phyloP scores from a whole-genome alignment of 2,329 filamentous ascomycete species.

The Nemania diffusa region DNA sequence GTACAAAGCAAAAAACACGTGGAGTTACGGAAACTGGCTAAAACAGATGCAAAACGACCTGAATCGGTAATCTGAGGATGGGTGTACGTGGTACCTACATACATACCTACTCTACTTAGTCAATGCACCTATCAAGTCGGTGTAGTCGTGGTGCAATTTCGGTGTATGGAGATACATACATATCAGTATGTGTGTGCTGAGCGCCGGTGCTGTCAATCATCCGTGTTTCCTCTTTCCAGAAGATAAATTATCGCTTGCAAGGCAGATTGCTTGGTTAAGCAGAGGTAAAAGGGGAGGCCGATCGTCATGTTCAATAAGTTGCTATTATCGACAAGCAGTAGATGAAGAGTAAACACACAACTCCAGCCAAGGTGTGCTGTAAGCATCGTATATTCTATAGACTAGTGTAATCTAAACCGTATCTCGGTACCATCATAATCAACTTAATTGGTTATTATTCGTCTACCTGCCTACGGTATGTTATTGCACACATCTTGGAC shows the following conservation, averaged over 20 bases:
- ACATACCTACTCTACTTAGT: conserved; percentile 9
- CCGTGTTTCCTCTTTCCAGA: conserved; percentile 5
- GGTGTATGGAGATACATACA: conserved; percentile 7
- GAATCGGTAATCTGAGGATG: not conserved
- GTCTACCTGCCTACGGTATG: conserved; percentile 3
- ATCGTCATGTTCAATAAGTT: conserved; percentile 7
- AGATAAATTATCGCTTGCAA: not conserved
- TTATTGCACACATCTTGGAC: conserved; percentile 27
- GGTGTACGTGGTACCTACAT: not conserved
- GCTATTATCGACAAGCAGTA: not conserved
- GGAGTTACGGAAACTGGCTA: not conserved
- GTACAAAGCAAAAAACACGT: not conserved
- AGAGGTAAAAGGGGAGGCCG: not conserved
- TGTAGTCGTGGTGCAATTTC: conserved; percentile 37
- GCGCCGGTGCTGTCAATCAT: not conserved
- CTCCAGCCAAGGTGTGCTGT: not conserved
- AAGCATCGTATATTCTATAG: conserved; percentile 2
- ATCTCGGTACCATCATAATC: conserved; percentile 15
- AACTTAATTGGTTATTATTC: conserved; percentile 27
- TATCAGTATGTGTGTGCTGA: not conserved
- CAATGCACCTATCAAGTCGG: conserved; percentile 27
- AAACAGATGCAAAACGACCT: conserved; percentile 3
- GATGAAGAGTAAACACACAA: not conserved
- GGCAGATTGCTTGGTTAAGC: not conserved
- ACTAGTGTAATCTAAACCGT: not conserved